A percentile compares a stretch with the other conserved stretches of the same genome.
phyloP scores from a whole-genome alignment of 768 basidiomycete species.

The Lactifluus hygrophoroides region DNA sequence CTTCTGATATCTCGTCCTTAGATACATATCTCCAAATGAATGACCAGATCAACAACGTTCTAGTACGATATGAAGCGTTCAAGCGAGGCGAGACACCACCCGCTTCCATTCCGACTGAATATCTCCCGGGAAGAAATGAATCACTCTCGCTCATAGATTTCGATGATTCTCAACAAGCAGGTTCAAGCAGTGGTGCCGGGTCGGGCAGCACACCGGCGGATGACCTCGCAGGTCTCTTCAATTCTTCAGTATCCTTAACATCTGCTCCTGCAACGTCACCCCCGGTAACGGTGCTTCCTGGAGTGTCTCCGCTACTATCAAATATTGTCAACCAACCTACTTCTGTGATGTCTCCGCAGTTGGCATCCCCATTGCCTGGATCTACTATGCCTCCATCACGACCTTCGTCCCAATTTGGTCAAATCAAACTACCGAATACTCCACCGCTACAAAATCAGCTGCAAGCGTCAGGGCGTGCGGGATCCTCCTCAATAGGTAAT shows the following conservation, averaged over 20 bases:
- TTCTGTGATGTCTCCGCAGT: slow-evolving; percentile 4
- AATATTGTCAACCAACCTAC: neutral
- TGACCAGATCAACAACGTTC: slow-evolving; percentile 92
- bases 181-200: slow-evolving; percentile 21
- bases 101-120: slow-evolving; percentile 56
- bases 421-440: slow-evolving; percentile 20
- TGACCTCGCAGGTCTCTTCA: slow-evolving; percentile 61
- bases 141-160: slow-evolving; percentile 64
- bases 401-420: slow-evolving; percentile 13
- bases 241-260: slow-evolving; percentile 22
- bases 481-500: neutral
- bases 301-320: neutral
- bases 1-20: slow-evolving; percentile 25
- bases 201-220: slow-evolving; percentile 29
- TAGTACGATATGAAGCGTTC: slow-evolving; percentile 87
- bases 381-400: neutral
- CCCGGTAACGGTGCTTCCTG: neutral
- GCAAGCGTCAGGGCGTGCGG: slow-evolving; percentile 11
- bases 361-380: slow-evolving; percentile 4
- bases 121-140: slow-evolving; percentile 32
- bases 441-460: slow-evolving; percentile 13
- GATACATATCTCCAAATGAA: slow-evolving; percentile 94
- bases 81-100: slow-evolving; percentile 80
- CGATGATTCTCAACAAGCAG: slow-evolving; percentile 40
- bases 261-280: neutral